Percentiles rank a stretch among this genome's conserved stretches.
Evolutionary conservation across 352 stramenopile species (phyloP).

Genomic region (Globisporangium camurandrum): DNA sequence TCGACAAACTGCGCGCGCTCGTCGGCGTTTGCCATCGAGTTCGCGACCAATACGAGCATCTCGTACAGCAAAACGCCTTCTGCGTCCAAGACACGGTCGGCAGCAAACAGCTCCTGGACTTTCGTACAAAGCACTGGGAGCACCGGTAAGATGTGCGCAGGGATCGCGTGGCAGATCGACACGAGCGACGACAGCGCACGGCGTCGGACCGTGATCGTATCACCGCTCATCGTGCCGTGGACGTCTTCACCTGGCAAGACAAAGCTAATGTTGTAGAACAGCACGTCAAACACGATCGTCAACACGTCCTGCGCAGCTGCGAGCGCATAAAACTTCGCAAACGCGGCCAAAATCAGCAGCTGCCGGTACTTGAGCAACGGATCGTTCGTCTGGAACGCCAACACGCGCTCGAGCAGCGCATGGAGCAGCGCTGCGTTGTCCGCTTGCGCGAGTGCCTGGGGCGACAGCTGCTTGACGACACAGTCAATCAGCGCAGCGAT

Average conservation of each 20-base stretch:
- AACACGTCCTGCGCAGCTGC: constrained; percentile 32
- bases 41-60: constrained; percentile 75
- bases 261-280: constrained; percentile 73
- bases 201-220: constrained; percentile 62
- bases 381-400: constrained; percentile 46
- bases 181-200: constrained; percentile 63
- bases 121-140: constrained; percentile 61
- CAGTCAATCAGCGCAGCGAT: constrained; percentile 64
- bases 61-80: constrained; percentile 77
- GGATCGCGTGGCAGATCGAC: constrained; percentile 70
- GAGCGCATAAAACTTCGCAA: constrained; percentile 70
- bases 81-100: constrained; percentile 61
- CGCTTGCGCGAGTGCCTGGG: constrained; percentile 26
- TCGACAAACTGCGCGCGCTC: constrained; percentile 60
- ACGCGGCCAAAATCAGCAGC: constrained; percentile 55
- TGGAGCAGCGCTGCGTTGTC: constrained; percentile 37
- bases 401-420: constrained; percentile 39
- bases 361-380: constrained; percentile 72
- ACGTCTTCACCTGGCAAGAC: constrained; percentile 58
- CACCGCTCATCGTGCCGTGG: constrained; percentile 53
- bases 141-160: constrained; percentile 67
- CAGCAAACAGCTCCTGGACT: constrained; percentile 62
- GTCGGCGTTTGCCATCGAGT: constrained; percentile 58
- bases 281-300: constrained; percentile 65
- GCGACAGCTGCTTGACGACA: constrained; percentile 65